phyloP scores from a whole-genome alignment of 169 alveolate species.

The Blepharisma undulans region DNA sequence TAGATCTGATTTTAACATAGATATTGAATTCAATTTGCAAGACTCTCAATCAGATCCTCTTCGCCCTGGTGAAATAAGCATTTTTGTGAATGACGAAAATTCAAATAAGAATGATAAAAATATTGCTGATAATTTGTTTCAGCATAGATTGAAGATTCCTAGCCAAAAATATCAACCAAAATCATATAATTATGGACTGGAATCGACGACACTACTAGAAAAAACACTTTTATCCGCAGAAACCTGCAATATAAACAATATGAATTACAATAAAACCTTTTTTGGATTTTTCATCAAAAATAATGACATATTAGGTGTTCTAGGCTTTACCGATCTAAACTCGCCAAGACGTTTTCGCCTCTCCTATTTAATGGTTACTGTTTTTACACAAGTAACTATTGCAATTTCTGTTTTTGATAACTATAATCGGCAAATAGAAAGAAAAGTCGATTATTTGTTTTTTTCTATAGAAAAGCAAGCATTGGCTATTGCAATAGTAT shows the following conservation, averaged over 20 bases:
- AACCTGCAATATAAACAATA: background rate
- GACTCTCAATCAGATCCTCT: too few relatives aligned
- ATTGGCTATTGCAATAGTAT: too few relatives aligned
- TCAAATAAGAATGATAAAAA: too few relatives aligned
- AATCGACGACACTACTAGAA: background rate
- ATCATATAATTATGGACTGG: too few relatives aligned
- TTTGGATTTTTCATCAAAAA: background rate
- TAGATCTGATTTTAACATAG: too few relatives aligned
- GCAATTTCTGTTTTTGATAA: background rate
- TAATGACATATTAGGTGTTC: background rate
- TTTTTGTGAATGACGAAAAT: too few relatives aligned
- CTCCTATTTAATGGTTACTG: background rate
- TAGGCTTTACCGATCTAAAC: background rate
- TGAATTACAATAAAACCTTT: too few relatives aligned
- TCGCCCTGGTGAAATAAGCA: too few relatives aligned
- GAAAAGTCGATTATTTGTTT: background rate
- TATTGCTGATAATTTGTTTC: too few relatives aligned
- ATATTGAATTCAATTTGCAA: too few relatives aligned
- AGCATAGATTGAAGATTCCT: too few relatives aligned
- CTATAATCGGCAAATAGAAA: background rate
- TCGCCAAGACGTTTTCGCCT: background rate
- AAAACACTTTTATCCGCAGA: background rate
- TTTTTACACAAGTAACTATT: background rate
- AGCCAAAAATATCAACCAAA: too few relatives aligned
- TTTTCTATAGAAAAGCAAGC: background rate